Percentiles rank a stretch among this genome's conserved stretches.
phyloP scores from a whole-genome alignment of 2,329 filamentous ascomycete genomes.

The Epichloe scottii region DNA sequence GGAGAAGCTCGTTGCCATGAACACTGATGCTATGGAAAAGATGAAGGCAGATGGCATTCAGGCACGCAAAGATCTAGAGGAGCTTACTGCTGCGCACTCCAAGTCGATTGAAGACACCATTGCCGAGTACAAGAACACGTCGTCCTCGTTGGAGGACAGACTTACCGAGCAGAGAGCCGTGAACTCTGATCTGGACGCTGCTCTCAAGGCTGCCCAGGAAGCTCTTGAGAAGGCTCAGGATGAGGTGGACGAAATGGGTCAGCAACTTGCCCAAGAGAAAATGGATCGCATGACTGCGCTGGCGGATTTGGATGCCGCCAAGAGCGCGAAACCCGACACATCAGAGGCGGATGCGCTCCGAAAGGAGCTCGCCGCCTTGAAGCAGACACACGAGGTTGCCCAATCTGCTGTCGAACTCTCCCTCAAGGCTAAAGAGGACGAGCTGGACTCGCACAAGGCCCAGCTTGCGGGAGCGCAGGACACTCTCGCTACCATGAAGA shows the following conservation, averaged over 20 bases:
- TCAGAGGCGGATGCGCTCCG: slow-evolving; percentile 39
- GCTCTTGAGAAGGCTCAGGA: slow-evolving; percentile 32
- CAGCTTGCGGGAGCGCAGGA: slow-evolving; percentile 25
- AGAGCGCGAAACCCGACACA: slow-evolving; percentile 43
- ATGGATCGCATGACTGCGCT: slow-evolving; percentile 46
- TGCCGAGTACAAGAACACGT: slow-evolving; percentile 24
- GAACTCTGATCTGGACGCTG: slow-evolving; percentile 22
- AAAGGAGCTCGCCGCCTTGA: slow-evolving; percentile 35
- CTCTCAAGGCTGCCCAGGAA: slow-evolving; percentile 27
- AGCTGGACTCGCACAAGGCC: slow-evolving; percentile 21
- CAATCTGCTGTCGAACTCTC: slow-evolving; percentile 21
- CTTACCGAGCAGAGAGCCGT: slow-evolving; percentile 23
- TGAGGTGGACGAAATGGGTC: slow-evolving; percentile 37
- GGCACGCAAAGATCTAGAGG: slow-evolving; percentile 31
- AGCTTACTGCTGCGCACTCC: slow-evolving; percentile 23
- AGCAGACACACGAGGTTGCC: slow-evolving; percentile 33
- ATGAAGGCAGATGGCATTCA: slow-evolving; percentile 27
- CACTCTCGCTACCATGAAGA: slow-evolving; percentile 16
- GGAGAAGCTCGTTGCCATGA: slow-evolving; percentile 30
- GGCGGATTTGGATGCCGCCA: slow-evolving; percentile 47
- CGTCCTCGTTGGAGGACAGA: slow-evolving; percentile 21
- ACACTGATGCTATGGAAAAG: slow-evolving; percentile 28
- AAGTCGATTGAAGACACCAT: slow-evolving; percentile 29
- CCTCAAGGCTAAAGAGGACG: slow-evolving; percentile 23
- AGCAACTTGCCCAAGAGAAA: slow-evolving; percentile 45